Evolutionary conservation across 331 rosid genomes (phyloP).

Genomic region (Erythrophleum ivorense): DNA sequence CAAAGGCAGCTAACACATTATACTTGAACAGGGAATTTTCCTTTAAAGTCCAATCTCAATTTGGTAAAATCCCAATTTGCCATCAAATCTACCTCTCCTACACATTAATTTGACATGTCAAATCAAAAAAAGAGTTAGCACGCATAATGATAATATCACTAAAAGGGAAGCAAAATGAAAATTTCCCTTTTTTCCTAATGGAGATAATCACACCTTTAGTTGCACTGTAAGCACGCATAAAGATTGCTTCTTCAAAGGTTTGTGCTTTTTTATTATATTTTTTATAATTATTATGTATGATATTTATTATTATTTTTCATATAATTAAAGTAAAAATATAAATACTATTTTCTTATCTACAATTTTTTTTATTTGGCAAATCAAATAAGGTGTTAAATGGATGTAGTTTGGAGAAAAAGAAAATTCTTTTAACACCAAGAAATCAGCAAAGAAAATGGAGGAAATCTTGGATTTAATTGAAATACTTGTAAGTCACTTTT

Average conservation of each 20-base stretch:
- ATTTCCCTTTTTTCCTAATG: neutral
- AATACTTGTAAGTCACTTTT: too few relatives aligned
- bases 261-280: too few relatives aligned
- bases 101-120: neutral
- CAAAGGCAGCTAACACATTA: slow-evolving; percentile 19
- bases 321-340: too few relatives aligned
- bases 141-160: neutral
- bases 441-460: neutral
- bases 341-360: too few relatives aligned
- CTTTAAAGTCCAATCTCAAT: neutral
- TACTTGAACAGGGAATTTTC: slow-evolving; percentile 25
- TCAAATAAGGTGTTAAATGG: too few relatives aligned
- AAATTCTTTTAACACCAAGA: neutral
- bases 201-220: neutral
- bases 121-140: neutral
- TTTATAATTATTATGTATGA: too few relatives aligned
- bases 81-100: neutral
- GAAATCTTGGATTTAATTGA: neutral
- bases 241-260: too few relatives aligned
- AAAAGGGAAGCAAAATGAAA: neutral
- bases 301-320: too few relatives aligned
- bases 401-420: neutral
- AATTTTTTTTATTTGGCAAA: too few relatives aligned
- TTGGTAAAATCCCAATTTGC: neutral
- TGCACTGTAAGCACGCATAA: too few relatives aligned